Evolutionary conservation across 257 asterid species (phyloP).

Genomic region (Ballota nigra): DNA sequence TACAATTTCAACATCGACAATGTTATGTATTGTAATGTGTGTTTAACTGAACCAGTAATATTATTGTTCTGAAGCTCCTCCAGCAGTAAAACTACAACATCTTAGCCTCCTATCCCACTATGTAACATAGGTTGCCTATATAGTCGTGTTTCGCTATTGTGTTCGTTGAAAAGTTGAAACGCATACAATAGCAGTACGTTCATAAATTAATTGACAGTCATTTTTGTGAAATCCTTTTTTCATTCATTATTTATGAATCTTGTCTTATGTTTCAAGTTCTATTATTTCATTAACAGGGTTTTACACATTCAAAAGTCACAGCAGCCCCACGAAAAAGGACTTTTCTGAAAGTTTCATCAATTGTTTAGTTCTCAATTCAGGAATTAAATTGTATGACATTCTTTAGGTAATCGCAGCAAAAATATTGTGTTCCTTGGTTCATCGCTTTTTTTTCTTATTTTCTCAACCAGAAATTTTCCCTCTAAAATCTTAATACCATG

Average conservation of each 20-base stretch:
- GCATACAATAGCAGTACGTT: constrained; percentile 2
- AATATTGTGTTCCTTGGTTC: constrained; percentile 4
- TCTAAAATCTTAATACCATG: not conserved
- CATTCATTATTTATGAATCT: not conserved
- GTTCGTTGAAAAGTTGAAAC: not conserved
- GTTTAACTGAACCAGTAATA: not conserved
- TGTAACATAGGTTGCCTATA: not conserved
- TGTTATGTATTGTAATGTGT: not conserved
- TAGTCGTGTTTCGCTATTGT: not conserved
- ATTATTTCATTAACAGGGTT: not conserved
- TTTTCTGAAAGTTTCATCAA: not conserved
- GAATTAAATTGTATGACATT: not conserved
- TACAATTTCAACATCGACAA: not conserved
- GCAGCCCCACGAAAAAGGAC: not conserved
- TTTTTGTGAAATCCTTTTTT: not conserved
- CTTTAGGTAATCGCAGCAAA: not conserved
- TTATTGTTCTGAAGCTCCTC: not conserved
- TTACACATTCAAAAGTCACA: constrained; percentile 1
- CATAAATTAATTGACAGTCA: not conserved
- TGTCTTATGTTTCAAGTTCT: not conserved
- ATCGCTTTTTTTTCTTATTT: constrained; percentile 5
- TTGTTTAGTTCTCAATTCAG: constrained; percentile 6
- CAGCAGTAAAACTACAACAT: constrained; percentile 4
- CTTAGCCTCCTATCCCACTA: not conserved
- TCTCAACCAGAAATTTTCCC: constrained; percentile 1